A percentile compares a stretch with the other conserved stretches of the same genome.
These are phyloP conservation scores for Tylopilus felleus DNA, from an alignment of 768 basidiomycete genomes.

Conservation along the genomic window DNA sequence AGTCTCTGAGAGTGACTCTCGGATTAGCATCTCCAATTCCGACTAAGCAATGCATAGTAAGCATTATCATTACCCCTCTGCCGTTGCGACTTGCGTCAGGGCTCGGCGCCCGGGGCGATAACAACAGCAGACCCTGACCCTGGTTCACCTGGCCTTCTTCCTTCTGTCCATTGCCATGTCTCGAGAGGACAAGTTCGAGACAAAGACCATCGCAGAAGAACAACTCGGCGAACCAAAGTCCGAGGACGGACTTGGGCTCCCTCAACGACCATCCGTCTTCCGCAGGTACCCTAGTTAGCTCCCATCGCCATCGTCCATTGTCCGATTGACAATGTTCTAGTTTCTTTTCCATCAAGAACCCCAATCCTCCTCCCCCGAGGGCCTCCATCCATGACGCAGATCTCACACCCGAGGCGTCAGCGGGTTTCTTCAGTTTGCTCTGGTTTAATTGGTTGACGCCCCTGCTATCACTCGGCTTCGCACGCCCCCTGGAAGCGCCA, in stretches of 20 bases:
- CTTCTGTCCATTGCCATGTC: slow-evolving; percentile 1
- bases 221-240: background rate
- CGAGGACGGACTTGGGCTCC: background rate
- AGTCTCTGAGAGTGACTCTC: no score
- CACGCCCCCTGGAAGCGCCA: slow-evolving; percentile 72
- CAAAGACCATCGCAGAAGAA: background rate
- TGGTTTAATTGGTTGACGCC: slow-evolving; percentile 77
- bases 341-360: slow-evolving; percentile 12
- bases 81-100: no score
- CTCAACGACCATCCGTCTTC: background rate
- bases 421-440: slow-evolving; percentile 54
- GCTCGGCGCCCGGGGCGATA: no score
- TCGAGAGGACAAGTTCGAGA: background rate
- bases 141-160: background rate
- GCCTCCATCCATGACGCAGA: slow-evolving; percentile 56
- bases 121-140: no score
- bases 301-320: background rate
- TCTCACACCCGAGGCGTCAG: slow-evolving; percentile 63
- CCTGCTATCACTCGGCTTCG: slow-evolving; percentile 70
- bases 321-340: background rate
- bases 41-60: no score
- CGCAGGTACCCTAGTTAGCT: background rate
- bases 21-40: no score
- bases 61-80: no score
- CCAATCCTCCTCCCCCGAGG: slow-evolving; percentile 40